Evolutionary conservation across 257 asterid genomes (phyloP).

Genomic region (Paulownia fortunei): DNA sequence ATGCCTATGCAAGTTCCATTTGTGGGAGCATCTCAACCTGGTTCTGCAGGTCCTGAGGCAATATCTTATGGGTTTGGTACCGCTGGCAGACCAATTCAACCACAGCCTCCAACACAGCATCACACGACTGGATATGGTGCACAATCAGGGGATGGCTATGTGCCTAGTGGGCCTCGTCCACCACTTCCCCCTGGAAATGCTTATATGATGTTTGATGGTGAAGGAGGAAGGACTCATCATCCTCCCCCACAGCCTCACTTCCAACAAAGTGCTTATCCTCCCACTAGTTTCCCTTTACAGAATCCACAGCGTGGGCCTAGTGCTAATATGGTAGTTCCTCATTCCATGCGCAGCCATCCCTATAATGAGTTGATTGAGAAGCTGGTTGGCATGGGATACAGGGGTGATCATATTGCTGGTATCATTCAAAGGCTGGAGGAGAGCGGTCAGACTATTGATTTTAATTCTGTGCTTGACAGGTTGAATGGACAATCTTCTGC

Average conservation of each 20-base stretch:
- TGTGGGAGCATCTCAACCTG: slow-evolving; percentile 58
- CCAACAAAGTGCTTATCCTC: slow-evolving; percentile 74
- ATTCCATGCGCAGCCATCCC: slow-evolving; percentile 62
- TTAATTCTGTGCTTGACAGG: slow-evolving; percentile 75
- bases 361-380: slow-evolving; percentile 85
- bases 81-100: slow-evolving; percentile 68
- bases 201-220: slow-evolving; percentile 70
- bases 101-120: slow-evolving; percentile 60
- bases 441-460: slow-evolving; percentile 88
- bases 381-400: slow-evolving; percentile 83
- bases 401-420: slow-evolving; percentile 74
- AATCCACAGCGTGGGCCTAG: slow-evolving; percentile 57
- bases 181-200: slow-evolving; percentile 66
- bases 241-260: slow-evolving; percentile 67
- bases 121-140: slow-evolving; percentile 58
- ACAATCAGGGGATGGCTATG: slow-evolving; percentile 70
- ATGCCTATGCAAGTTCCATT: slow-evolving; percentile 72
- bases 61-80: slow-evolving; percentile 64
- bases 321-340: slow-evolving; percentile 55
- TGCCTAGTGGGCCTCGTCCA: slow-evolving; percentile 65
- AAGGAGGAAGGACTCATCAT: slow-evolving; percentile 71
- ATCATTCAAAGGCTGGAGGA: slow-evolving; percentile 89
- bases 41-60: slow-evolving; percentile 56
- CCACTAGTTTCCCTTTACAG: slow-evolving; percentile 57
- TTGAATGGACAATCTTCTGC: slow-evolving; percentile 81